Evolutionary conservation across 768 basidiomycete genomes (phyloP).

Genomic region (Polyporus arcularius): DNA sequence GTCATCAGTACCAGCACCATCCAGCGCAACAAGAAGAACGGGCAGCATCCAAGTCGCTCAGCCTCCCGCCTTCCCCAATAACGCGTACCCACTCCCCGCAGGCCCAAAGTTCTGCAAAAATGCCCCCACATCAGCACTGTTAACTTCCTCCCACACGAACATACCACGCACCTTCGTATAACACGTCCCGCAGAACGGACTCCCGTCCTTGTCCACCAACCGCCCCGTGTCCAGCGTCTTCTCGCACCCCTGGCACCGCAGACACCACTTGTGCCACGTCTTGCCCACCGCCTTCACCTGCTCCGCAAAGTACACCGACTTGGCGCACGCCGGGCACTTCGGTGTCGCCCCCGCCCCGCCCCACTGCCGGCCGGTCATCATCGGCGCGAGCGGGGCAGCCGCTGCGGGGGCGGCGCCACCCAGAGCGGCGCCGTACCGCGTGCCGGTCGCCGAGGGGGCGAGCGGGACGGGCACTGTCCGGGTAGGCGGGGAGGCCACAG

Average conservation of each 20-base stretch:
- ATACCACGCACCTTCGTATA: constrained; percentile 58
- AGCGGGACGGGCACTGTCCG: constrained; percentile 29
- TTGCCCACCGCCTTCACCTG: constrained; percentile 82
- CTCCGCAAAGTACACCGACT: constrained; percentile 85
- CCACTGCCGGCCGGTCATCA: constrained; percentile 40
- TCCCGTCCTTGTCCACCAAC: constrained; percentile 75
- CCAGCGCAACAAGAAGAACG: neutral
- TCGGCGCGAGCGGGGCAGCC: constrained; percentile 24
- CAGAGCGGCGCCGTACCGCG: constrained; percentile 64
- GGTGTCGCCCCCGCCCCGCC: constrained; percentile 57
- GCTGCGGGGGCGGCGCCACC: constrained; percentile 4
- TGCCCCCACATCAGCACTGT: neutral
- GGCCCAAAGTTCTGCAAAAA: constrained; percentile 64
- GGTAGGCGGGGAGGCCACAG: constrained; percentile 38
- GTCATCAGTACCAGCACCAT: neutral
- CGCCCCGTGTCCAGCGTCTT: constrained; percentile 70
- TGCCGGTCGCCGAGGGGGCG: constrained; percentile 55
- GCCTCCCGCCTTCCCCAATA: constrained; percentile 55
- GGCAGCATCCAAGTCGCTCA: constrained; percentile 22
- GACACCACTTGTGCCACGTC: constrained; percentile 76
- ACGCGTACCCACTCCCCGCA: constrained; percentile 73
- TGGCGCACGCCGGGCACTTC: constrained; percentile 65
- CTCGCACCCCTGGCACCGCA: constrained; percentile 75
- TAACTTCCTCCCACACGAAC: neutral
- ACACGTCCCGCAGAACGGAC: constrained; percentile 70